Conservation (phyloP, 1,139 yeast species). For the Sporopachydermia cereana region DNA sequence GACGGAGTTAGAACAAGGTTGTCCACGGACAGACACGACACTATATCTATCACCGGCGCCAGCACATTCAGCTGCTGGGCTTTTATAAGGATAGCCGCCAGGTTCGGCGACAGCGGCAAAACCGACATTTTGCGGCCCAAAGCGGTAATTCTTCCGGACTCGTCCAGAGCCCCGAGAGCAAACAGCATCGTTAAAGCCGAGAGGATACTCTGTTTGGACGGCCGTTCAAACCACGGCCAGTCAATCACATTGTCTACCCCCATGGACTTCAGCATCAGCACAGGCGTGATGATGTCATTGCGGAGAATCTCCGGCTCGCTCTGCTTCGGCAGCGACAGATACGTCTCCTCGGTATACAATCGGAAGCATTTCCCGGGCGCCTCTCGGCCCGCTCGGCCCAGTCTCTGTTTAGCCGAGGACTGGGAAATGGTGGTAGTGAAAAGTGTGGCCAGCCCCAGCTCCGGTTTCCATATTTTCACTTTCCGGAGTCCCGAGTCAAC, state of each 20-base stretch:
- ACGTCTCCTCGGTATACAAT: constrained; percentile 66
- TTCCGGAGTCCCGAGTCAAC: constrained; percentile 87
- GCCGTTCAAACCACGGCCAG: constrained; percentile 92
- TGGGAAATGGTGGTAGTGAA: constrained; percentile 87
- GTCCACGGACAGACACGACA: constrained; percentile 87
- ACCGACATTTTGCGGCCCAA: constrained; percentile 79
- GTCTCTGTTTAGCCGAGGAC: constrained; percentile 90
- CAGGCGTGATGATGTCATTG: constrained; percentile 75
- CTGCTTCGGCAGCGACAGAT: constrained; percentile 48
- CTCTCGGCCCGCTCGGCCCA: constrained; percentile 99
- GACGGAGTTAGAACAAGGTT: constrained; percentile 72
- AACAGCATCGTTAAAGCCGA: constrained; percentile 72
- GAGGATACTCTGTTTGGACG: constrained; percentile 65
- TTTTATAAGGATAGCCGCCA: constrained; percentile 73
- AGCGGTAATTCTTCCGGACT: constrained; percentile 60
- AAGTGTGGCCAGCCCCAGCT: constrained; percentile 79
- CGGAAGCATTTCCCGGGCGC: constrained; percentile 82
- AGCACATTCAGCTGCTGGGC: constrained; percentile 42
- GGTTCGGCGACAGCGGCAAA: constrained; percentile 81
- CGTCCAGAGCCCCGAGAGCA: constrained; percentile 69
- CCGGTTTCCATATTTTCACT: constrained; percentile 91
- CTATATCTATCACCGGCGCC: constrained; percentile 70
- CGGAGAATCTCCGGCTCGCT: constrained; percentile 91
- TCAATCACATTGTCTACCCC: constrained; percentile 74
- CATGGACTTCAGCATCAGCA: constrained; percentile 68